Conservation (phyloP, 139 green algal genomes). For the Zygnema circumcarinatum region DNA sequence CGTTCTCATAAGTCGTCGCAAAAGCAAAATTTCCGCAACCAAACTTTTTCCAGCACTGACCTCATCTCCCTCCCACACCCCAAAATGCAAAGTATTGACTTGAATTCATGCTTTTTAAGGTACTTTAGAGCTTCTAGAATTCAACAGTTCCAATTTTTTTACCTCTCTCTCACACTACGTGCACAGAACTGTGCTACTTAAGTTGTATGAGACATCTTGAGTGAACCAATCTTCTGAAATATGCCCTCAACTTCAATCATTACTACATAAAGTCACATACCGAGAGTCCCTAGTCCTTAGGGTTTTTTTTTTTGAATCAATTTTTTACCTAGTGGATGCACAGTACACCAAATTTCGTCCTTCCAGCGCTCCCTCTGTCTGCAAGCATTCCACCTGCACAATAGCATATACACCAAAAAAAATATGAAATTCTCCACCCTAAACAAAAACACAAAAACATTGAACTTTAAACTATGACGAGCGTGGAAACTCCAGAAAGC, state of each 20-base stretch:
- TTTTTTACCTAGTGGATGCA: constrained; percentile 75
- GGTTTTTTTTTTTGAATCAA: too few relatives aligned
- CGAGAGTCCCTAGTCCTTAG: too few relatives aligned
- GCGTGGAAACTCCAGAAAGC: too few relatives aligned
- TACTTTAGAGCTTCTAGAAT: constrained; percentile 2
- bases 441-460: neutral
- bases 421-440: constrained; percentile 4
- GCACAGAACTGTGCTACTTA: neutral
- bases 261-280: too few relatives aligned
- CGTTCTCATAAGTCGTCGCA: constrained; percentile 50
- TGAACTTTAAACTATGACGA: neutral
- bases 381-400: constrained; percentile 65
- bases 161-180: neutral
- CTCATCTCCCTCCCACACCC: too few relatives aligned
- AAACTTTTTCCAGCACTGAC: constrained; percentile 85
- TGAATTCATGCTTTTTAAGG: constrained; percentile 3
- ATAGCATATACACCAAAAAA: constrained; percentile 17
- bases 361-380: constrained; percentile 72
- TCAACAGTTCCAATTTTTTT: neutral
- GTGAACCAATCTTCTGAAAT: too few relatives aligned
- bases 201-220: too few relatives aligned
- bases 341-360: constrained; percentile 84
- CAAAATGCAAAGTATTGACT: neutral
- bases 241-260: too few relatives aligned
- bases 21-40: constrained; percentile 73